Conservation (phyloP, 2,329 filamentous ascomycete genomes). For the Lachnellula hyalina region DNA sequence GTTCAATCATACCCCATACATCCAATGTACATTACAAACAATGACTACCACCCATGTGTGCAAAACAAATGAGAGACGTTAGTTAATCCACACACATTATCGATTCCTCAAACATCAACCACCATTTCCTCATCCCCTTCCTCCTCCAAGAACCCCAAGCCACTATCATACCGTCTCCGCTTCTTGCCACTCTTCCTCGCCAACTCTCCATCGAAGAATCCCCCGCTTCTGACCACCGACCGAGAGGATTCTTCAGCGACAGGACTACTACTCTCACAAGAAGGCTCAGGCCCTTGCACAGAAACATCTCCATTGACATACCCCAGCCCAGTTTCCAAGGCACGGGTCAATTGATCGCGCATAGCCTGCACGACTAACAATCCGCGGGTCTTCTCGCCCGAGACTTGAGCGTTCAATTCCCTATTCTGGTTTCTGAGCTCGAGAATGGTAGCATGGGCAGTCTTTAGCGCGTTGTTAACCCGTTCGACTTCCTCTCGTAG, state of each 20-base stretch:
- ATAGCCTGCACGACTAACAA: conserved; percentile 44
- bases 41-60: no score
- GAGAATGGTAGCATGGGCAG: conserved; percentile 43
- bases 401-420: conserved; percentile 40
- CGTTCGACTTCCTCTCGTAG: conserved; percentile 45
- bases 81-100: no score
- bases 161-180: conserved; percentile 48
- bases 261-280: not conserved
- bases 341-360: conserved; percentile 46
- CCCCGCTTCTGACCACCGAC: conserved; percentile 16
- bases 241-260: not conserved
- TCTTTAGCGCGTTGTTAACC: conserved; percentile 40
- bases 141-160: conserved; percentile 50
- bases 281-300: conserved; percentile 1
- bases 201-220: conserved; percentile 18
- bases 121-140: conserved; percentile 35
- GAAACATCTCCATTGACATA: conserved; percentile 32
- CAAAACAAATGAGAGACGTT: no score
- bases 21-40: no score
- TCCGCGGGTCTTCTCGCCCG: conserved; percentile 43
- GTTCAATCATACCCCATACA: no score
- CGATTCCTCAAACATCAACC: not conserved
- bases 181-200: conserved; percentile 30
- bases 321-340: conserved; percentile 42
- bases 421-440: conserved; percentile 43